Percentiles rank a stretch among this genome's conserved stretches.
Evolutionary conservation across 108 stramenopile genomes (phyloP).

Genomic region (Fragilariopsis cylindrus): DNA sequence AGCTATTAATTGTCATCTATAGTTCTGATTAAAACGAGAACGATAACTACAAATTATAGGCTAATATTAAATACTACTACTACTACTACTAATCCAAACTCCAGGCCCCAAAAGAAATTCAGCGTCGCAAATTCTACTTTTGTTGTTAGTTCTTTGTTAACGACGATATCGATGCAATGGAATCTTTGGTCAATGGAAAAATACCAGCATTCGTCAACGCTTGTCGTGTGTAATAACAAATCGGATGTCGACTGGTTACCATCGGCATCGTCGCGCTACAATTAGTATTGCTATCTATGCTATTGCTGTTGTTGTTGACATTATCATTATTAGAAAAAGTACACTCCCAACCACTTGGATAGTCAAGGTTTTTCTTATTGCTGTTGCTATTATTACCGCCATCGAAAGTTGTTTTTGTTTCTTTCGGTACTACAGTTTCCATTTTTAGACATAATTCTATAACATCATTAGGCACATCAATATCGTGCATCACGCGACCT

Average conservation of each 20-base stretch:
- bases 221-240: slow-evolving; percentile 19
- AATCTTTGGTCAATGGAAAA: no score
- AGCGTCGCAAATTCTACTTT: no score
- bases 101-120: no score
- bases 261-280: not conserved
- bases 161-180: no score
- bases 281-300: not conserved
- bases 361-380: not conserved
- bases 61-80: no score
- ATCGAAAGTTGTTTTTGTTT: not conserved
- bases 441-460: slow-evolving; percentile 41
- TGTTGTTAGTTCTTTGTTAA: no score
- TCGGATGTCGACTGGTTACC: slow-evolving; percentile 7
- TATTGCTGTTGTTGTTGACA: not conserved
- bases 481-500: slow-evolving; percentile 73
- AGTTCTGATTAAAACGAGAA: no score
- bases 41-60: no score
- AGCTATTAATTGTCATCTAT: no score
- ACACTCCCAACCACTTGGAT: not conserved
- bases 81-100: no score
- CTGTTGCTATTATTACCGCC: not conserved
- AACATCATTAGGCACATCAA: slow-evolving; percentile 81
- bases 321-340: not conserved
- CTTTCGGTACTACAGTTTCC: not conserved
- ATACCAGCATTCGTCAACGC: slow-evolving; percentile 6